Evolutionary conservation across 306 rosid genomes (phyloP).

Genomic region (Quercus dentata): DNA sequence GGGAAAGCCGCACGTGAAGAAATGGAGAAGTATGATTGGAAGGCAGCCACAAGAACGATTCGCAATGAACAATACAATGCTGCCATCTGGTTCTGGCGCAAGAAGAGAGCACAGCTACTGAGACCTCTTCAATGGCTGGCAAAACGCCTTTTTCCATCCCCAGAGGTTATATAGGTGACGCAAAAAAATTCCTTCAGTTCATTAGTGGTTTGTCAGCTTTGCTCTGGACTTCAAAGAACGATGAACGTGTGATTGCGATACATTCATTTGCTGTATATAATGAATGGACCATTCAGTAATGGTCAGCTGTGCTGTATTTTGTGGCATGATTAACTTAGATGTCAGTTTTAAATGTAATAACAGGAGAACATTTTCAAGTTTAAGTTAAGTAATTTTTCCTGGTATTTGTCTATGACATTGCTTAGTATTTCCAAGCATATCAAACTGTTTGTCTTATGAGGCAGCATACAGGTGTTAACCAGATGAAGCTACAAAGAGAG

Average conservation of each 20-base stretch:
- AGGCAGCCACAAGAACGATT: conserved; percentile 71
- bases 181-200: conserved; percentile 5
- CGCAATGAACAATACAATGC: conserved; percentile 89
- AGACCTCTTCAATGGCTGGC: conserved; percentile 78
- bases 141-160: conserved; percentile 59
- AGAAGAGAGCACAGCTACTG: conserved; percentile 65
- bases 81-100: conserved; percentile 98
- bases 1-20: conserved; percentile 83
- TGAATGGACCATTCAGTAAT: conserved; percentile 24
- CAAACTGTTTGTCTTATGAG: no score
- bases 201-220: conserved; percentile 26
- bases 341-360: neutral
- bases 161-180: conserved; percentile 57
- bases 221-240: conserved; percentile 36
- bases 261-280: conserved; percentile 50
- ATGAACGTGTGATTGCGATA: conserved; percentile 25
- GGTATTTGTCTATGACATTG: no score
- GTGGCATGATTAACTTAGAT: conserved; percentile 18
- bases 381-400: no score
- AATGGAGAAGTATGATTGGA: conserved; percentile 95
- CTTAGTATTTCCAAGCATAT: no score
- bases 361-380: neutral
- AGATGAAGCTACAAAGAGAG: no score
- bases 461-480: no score
- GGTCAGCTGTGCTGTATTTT: conserved; percentile 21